These are phyloP conservation scores for Trypanosomatidae sp. DNA, from an alignment of 208 protist genomes.

Conservation along the genomic window DNA sequence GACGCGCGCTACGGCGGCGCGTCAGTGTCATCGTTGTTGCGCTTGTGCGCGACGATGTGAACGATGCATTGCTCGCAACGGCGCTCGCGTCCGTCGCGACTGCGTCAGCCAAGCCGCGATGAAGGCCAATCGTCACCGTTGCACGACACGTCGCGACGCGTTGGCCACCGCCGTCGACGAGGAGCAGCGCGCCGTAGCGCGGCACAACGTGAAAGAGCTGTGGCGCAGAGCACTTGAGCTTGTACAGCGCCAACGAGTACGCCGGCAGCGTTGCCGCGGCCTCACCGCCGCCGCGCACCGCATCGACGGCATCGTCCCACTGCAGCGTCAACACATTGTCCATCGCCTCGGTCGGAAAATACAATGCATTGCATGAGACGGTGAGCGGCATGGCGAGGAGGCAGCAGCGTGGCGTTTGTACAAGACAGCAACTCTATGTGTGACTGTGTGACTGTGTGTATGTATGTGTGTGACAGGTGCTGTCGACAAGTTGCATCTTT, in stretches of 20 bases:
- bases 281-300: no score
- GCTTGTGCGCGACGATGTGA: no score
- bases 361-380: slow-evolving; percentile 40
- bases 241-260: slow-evolving; percentile 47
- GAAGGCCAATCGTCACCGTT: slow-evolving; percentile 27
- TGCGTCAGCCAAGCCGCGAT: slow-evolving; percentile 5
- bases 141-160: slow-evolving; percentile 1
- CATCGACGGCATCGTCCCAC: slow-evolving; percentile 11
- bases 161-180: slow-evolving; percentile 18
- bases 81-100: slow-evolving; percentile 1
- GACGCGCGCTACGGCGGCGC: no score
- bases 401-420: no score
- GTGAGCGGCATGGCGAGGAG: slow-evolving; percentile 44
- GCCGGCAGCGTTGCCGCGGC: no score
- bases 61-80: background rate
- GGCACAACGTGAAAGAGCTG: slow-evolving; percentile 63
- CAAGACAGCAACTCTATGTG: no score
- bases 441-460: background rate
- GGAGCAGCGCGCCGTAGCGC: slow-evolving; percentile 49
- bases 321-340: slow-evolving; percentile 51
- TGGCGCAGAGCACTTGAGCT: slow-evolving; percentile 68
- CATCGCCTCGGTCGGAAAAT: slow-evolving; percentile 36
- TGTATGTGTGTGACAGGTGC: background rate
- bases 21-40: no score
- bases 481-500: background rate